phyloP scores from a whole-genome alignment of 2,329 filamentous ascomycete species.

The Fusarium succisae region DNA sequence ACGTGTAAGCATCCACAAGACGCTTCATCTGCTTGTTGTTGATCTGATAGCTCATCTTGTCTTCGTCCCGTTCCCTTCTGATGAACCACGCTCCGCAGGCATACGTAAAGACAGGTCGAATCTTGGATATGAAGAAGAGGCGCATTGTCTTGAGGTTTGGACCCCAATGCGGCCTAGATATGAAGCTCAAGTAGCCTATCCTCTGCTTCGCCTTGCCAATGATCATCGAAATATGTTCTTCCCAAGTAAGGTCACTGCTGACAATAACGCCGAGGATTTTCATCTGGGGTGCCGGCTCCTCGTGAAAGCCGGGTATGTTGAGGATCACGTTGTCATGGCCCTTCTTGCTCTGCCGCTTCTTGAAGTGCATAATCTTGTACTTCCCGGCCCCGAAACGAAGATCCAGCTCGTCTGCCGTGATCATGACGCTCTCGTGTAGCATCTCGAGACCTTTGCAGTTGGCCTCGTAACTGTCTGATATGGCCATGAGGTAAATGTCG shows the following conservation, averaged over 20 bases:
- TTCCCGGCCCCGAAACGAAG: background rate
- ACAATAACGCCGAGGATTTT: background rate
- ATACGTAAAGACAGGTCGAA: conserved; percentile 8
- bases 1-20: background rate
- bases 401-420: background rate
- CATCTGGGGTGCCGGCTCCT: accelerated
- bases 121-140: conserved; percentile 13
- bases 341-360: background rate
- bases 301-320: background rate
- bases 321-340: background rate
- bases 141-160: background rate
- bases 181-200: background rate
- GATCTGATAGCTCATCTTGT: background rate
- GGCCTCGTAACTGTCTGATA: background rate
- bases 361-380: background rate
- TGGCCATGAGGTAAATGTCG: background rate
- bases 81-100: conserved; percentile 18
- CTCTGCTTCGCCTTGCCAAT: background rate
- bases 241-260: background rate
- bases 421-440: background rate
- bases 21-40: background rate
- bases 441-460: background rate
- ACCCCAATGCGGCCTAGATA: background rate
- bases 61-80: background rate
- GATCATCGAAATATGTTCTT: background rate